Evolutionary conservation across 345 rosid species (phyloP).

Genomic region (Eucalyptus cloeziana): DNA sequence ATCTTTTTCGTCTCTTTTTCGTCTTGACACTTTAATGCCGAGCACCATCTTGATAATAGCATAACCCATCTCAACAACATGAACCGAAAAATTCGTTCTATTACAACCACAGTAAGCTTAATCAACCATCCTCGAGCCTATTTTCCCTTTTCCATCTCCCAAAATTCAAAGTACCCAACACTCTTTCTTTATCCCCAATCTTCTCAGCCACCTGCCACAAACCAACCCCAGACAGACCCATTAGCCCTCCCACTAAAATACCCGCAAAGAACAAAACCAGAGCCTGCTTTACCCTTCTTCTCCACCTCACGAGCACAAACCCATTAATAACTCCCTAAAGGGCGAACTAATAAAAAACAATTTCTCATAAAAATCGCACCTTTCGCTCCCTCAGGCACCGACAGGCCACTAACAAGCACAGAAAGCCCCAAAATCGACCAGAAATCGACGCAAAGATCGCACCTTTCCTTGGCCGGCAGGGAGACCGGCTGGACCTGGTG

Average conservation of each 20-base stretch:
- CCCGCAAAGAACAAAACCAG: background rate
- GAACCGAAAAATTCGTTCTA: background rate
- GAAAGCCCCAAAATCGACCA: background rate
- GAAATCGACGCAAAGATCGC: background rate
- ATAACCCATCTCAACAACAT: background rate
- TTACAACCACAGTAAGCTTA: background rate
- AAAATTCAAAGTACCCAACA: background rate
- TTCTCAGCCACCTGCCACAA: background rate
- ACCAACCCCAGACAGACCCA: background rate
- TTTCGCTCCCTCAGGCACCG: background rate
- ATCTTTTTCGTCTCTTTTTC: background rate
- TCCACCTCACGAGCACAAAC: background rate
- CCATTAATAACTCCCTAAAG: background rate
- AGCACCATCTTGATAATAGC: background rate
- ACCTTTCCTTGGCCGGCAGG: background rate
- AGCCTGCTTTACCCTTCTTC: background rate
- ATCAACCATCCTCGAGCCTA: background rate
- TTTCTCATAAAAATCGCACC: background rate
- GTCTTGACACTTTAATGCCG: background rate
- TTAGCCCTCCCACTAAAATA: background rate
- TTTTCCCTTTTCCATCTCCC: background rate
- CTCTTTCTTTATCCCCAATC: background rate
- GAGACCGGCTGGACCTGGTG: background rate
- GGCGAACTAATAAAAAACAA: background rate
- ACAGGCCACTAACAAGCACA: background rate